Evolutionary conservation across 2,329 filamentous ascomycete species (phyloP), one percentile per base, ranked within the genome.

Genomic region (Ophiobolus disseminans): DNA sequence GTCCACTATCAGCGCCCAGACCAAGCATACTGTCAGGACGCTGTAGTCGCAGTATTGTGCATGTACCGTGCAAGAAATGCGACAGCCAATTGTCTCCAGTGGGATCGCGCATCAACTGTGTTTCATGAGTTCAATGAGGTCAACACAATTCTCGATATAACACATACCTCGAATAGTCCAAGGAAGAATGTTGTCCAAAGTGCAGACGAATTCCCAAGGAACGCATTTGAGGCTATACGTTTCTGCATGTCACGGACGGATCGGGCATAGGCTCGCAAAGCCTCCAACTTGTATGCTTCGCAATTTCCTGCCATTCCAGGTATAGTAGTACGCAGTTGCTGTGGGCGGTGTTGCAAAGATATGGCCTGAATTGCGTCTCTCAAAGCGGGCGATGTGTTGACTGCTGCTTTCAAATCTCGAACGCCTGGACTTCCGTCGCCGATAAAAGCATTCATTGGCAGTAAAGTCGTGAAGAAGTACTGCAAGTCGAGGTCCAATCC

Each of bases 51-150:
- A 68, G 48, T 19, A 68, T 58, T 11, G 58, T 52, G 34, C 58
- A 65, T 35, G 65, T 66, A 13, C 65, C 63, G 23, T 65, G 57
- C 10, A 66, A 32, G 31, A 68, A 68, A 23, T 66, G 65, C 3
- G 59, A 57, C 1, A 66, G 54, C 65, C 65, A 68, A 17, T 62
- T 63, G 3, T 37, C 50, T 17, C 65, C 65, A 10, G 59, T 61
- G 2, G 49, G 53, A 28, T 68, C 63, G 11, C 58, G 62, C 63
- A 65, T 68, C 20, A 66, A 41, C 65, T 68, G 20, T n/a, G 7
- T 4, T 3, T n/a, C n/a, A 14, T 32, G 8, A 32, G 30, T 14
- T 6, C 23, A 26, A 26, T 6, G 23, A 26, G 23, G 11, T 26
- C 7, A 26, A 26, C 11, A 26, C 6, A 26, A 11, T 6, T 26